Conservation (phyloP, 768 basidiomycete genomes). For the Calocybe cyanea region DNA sequence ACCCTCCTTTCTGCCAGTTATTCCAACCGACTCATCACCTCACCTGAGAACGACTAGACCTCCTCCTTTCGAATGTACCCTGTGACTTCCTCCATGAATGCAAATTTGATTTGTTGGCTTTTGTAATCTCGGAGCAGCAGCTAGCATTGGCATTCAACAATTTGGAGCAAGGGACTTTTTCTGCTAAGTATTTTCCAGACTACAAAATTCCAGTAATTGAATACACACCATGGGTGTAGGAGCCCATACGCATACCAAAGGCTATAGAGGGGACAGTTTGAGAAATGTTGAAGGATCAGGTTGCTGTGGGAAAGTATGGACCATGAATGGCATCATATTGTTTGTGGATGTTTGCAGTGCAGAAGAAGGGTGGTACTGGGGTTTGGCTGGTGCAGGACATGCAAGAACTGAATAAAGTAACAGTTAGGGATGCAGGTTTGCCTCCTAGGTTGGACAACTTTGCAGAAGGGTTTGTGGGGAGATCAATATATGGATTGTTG, state of each 20-base stretch:
- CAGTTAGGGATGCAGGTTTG: background rate
- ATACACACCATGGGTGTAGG: conserved; percentile 29
- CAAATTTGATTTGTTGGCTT: conserved; percentile 18
- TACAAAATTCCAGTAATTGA: conserved; percentile 27
- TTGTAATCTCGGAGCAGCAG: conserved; percentile 11
- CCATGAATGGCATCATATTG: conserved; percentile 19
- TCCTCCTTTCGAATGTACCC: conserved; percentile 10
- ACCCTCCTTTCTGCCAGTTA: background rate
- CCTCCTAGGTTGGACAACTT: conserved; percentile 10
- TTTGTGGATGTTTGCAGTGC: conserved; percentile 20
- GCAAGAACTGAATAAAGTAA: conserved; percentile 25
- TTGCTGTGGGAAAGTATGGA: conserved; percentile 20
- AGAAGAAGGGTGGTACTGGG: conserved; percentile 24
- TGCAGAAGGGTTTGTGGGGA: conserved; percentile 6
- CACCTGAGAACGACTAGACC: conserved; percentile 12
- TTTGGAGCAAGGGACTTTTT: conserved; percentile 26
- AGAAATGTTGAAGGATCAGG: conserved; percentile 18
- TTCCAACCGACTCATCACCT: conserved; percentile 8
- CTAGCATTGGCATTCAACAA: conserved; percentile 17
- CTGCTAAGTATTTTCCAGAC: conserved; percentile 26
- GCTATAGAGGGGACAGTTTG: conserved; percentile 19
- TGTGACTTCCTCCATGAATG: background rate
- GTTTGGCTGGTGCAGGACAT: conserved; percentile 29
- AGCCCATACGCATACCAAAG: conserved; percentile 24
- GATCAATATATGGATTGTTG: conserved; percentile 4